A percentile compares a stretch with the other conserved stretches of the same genome.
These are phyloP conservation scores for Suillus clintonianus DNA, from an alignment of 768 basidiomycete genomes.

Conservation along the genomic window DNA sequence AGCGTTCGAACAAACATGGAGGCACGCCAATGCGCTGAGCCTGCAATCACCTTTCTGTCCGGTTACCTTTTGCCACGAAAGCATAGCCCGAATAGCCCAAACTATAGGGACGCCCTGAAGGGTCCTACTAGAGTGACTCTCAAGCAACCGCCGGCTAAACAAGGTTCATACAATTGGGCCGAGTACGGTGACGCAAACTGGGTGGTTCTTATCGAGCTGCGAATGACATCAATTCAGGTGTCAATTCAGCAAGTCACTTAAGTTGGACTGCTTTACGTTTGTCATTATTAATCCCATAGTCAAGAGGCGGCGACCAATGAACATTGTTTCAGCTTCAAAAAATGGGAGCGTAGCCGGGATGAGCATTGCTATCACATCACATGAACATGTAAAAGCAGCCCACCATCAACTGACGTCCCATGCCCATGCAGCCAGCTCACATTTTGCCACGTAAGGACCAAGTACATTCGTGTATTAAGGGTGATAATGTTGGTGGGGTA, in stretches of 20 bases:
- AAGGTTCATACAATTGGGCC: background rate
- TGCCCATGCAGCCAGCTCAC: background rate
- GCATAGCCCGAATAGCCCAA: background rate
- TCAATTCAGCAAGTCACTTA: background rate
- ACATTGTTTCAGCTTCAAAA: background rate
- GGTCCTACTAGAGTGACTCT: background rate
- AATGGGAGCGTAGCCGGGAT: background rate
- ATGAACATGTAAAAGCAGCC: background rate
- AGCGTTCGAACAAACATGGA: background rate
- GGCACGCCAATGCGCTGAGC: background rate
- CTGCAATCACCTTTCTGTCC: background rate
- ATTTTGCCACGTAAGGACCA: background rate
- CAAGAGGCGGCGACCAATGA: background rate
- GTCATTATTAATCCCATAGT: background rate
- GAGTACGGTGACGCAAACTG: background rate
- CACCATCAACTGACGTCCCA: background rate
- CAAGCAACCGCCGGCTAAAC: background rate
- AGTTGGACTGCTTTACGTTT: background rate
- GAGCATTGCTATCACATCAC: background rate
- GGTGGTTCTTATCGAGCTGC: background rate
- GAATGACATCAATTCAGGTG: background rate
- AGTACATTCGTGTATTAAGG: background rate
- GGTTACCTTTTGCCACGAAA: background rate
- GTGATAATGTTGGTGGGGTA: background rate
- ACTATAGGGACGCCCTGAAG: background rate